Percentiles rank a stretch among this genome's conserved stretches.
These are phyloP conservation scores for Coemansia sp. DNA, from an alignment of 371 early-diverging fungal species.

Conservation along the genomic window DNA sequence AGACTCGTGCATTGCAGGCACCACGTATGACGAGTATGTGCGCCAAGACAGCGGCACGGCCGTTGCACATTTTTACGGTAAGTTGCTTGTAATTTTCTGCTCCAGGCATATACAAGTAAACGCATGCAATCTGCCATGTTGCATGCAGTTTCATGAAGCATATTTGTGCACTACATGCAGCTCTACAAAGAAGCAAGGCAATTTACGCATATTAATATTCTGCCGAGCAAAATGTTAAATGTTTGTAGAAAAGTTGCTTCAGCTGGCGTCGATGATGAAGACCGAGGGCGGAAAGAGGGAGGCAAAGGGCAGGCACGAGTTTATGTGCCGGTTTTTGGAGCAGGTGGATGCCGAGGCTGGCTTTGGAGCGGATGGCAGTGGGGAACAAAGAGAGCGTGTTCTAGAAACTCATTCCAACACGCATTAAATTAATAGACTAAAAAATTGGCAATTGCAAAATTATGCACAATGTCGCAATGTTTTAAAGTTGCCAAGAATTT, in stretches of 20 bases:
- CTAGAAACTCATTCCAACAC: not conserved
- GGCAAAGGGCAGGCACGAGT: conserved; percentile 41
- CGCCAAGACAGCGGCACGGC: conserved; percentile 57
- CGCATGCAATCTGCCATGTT: not conserved
- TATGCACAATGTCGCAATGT: not conserved
- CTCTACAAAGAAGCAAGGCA: not conserved
- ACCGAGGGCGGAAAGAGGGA: conserved; percentile 39
- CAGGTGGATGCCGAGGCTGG: conserved; percentile 35
- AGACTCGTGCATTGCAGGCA: conserved; percentile 55
- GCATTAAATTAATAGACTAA: conserved; percentile 1
- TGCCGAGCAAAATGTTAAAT: not conserved
- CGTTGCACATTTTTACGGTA: conserved; percentile 71
- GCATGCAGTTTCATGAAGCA: not conserved
- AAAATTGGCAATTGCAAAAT: not conserved
- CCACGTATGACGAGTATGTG: conserved; percentile 62
- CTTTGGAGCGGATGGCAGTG: conserved; percentile 15
- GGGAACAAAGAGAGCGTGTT: not conserved
- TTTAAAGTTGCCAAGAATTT: not conserved
- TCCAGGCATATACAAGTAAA: not conserved
- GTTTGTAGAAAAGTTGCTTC: conserved; percentile 48
- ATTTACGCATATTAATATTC: not conserved
- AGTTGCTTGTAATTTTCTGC: not conserved
- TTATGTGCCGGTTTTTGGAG: conserved; percentile 36
- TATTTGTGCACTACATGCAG: not conserved
- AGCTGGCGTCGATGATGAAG: conserved; percentile 50